A percentile compares a stretch with the other conserved stretches of the same genome.
phyloP scores from a whole-genome alignment of 139 green algal genomes.

The Tetraselmis chui region DNA sequence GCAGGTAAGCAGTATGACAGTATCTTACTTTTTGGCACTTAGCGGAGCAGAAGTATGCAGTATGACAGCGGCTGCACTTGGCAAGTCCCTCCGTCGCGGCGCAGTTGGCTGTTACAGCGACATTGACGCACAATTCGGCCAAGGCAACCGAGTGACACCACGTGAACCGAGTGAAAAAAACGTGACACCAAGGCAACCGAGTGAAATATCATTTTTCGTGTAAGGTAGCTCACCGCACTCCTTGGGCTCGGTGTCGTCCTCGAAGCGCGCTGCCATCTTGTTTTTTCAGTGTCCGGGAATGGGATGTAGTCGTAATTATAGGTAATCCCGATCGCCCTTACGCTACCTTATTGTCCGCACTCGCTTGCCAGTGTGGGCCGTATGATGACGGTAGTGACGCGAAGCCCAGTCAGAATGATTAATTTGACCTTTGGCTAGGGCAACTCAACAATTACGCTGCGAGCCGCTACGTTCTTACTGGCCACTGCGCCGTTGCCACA shows the following conservation, averaged over 20 bases:
- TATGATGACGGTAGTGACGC: too few species aligned
- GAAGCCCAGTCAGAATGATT: too few species aligned
- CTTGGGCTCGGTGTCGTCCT: background rate
- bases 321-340: too few species aligned
- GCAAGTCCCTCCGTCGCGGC: constrained; percentile 47
- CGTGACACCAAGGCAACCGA: background rate
- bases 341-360: too few species aligned
- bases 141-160: background rate
- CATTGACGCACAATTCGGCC: background rate
- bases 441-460: too few species aligned
- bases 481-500: too few species aligned
- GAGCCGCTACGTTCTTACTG: too few species aligned
- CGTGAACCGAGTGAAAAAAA: background rate
- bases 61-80: constrained; percentile 73
- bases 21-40: constrained; percentile 72
- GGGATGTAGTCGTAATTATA: too few species aligned
- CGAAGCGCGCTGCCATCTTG: background rate
- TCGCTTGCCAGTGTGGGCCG: too few species aligned
- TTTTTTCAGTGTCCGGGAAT: too few species aligned
- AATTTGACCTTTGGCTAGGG: too few species aligned
- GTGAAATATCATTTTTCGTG: background rate
- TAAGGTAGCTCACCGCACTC: background rate
- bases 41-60: constrained; percentile 70
- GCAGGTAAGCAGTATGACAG: background rate
- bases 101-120: constrained; percentile 73